phyloP scores from a whole-genome alignment of 1,139 yeast species.

The Debaryomyces sp. region DNA sequence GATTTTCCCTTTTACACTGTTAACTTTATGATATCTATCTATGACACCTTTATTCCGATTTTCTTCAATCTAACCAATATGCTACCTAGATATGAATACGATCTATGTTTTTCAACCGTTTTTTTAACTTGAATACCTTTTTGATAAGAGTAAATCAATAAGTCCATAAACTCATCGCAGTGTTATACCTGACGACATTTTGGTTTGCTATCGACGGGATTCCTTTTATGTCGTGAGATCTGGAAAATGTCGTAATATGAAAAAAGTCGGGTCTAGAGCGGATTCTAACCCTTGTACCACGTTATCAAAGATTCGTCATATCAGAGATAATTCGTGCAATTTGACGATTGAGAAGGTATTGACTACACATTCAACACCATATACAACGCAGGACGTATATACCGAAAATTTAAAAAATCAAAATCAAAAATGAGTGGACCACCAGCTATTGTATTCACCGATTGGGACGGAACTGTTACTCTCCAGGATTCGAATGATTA shows the following conservation, averaged over 20 bases:
- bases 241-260: not conserved
- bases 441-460: constrained; percentile 86
- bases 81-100: not conserved
- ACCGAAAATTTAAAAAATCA: not conserved
- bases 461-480: constrained; percentile 98
- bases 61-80: not conserved
- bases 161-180: constrained; percentile 5
- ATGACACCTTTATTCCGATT: not conserved
- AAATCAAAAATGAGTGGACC: constrained; percentile 18
- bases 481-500: constrained; percentile 87
- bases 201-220: constrained; percentile 7
- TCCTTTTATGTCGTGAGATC: not conserved
- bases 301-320: not conserved
- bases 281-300: not conserved
- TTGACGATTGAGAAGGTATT: not conserved
- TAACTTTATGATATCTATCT: not conserved
- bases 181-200: constrained; percentile 3
- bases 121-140: not conserved
- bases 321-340: not conserved
- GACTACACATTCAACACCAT: not conserved
- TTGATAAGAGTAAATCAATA: not conserved
- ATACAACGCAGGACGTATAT: not conserved
- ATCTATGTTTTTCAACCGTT: not conserved
- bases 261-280: not conserved
- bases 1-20: not conserved